Base-by-base conservation (phyloP, 441 rosid species). In the Adansonia rubrostipa region DNA sequence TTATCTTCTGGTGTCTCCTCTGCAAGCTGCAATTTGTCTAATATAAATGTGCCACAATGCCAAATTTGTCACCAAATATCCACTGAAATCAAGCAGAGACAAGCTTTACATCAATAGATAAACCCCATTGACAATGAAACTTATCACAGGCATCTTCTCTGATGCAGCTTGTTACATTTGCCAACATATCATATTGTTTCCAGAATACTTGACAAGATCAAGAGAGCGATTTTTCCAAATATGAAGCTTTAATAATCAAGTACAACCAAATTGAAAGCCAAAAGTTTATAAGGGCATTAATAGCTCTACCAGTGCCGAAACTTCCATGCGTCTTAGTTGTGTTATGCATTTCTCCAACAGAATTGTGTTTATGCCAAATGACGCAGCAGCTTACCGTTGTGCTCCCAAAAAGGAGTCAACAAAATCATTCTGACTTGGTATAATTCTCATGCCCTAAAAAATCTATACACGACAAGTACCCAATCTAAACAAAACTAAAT, bases 21-120 rank as follows among this genome's bases (percentile, higher is more conserved):
- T 96, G 99, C 63, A 96, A 85, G 42, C 99, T 96, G 89, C 99
- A 96, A 86, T 94, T 98, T 80, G 98, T 89, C 88, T 96, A 98
- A 80, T 89, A 89, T 57, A 96, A 87, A 87, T 96, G 89, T 67
- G 92, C 86, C 42, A 92, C 82, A 62, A 90, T 91, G 54, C 98
- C 99, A 81, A 84, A 81, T 83, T 94, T 90, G 86, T 96, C 98
- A 60, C 98, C 98, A 85, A 92, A 96, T 82, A 96, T 77, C 98
- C 92, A 76, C 48, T 58, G 66, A 83, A 53, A 44, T 68, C 70
- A 79, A 62, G 74, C 58, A 81, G 40, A 74, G 36, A 70, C 74
- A 79, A 76, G 48, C 63, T 14, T 13, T 82, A 6, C 56, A 71
- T 73, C 62, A 65, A n/a, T 73, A 50, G 56, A 68, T 20, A 76